phyloP scores from a whole-genome alignment of 2,329 filamentous ascomycete genomes.

The Alternaria arbusti region DNA sequence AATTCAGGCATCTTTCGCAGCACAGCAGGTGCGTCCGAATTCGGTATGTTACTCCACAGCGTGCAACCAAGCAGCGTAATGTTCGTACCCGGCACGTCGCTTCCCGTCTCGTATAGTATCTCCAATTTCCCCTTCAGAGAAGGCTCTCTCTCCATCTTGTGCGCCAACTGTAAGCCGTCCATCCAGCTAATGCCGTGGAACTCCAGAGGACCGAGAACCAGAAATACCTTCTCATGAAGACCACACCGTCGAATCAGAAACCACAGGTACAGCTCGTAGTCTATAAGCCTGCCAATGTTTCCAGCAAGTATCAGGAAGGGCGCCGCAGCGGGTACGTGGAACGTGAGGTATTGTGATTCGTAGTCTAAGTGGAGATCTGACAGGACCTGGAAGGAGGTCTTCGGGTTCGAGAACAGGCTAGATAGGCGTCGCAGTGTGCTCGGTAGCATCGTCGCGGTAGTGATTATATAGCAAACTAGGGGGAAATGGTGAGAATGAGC shows the following conservation, averaged over 20 bases:
- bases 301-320: constrained; percentile 40
- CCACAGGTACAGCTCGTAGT: constrained; percentile 41
- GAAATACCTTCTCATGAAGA: constrained; percentile 38
- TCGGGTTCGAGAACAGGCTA: constrained; percentile 29
- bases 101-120: constrained; percentile 54
- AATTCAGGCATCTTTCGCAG: constrained; percentile 60
- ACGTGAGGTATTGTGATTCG: constrained; percentile 39
- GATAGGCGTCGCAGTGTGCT: constrained; percentile 32
- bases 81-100: constrained; percentile 49
- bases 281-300: constrained; percentile 39
- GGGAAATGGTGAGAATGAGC: neutral
- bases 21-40: constrained; percentile 50
- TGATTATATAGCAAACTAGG: neutral
- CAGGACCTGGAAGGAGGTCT: constrained; percentile 39
- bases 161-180: constrained; percentile 34
- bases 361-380: constrained; percentile 42
- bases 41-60: constrained; percentile 61
- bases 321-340: constrained; percentile 38
- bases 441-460: neutral
- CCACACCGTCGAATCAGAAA: constrained; percentile 38
- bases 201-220: constrained; percentile 38
- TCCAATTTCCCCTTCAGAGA: constrained; percentile 46
- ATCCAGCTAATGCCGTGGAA: constrained; percentile 34
- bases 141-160: constrained; percentile 36
- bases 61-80: constrained; percentile 65